Evolutionary conservation across 345 rosid species (phyloP), one percentile per base, ranked within the genome.

Genomic region (Rhodamnia rubescens): DNA sequence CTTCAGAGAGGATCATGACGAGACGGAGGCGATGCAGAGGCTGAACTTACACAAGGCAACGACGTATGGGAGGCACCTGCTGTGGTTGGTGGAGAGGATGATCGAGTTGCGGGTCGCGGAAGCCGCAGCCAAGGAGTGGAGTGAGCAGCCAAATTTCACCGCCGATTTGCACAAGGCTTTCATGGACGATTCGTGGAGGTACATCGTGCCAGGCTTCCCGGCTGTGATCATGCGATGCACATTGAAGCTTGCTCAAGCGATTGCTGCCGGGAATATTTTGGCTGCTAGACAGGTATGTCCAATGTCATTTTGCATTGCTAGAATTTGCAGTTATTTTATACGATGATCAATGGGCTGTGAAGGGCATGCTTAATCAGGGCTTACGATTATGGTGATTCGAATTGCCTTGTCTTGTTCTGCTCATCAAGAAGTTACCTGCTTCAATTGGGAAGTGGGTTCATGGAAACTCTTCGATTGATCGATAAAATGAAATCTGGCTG

Each of bases 61-160:
- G 93, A 91, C 94, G 5, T 90, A 89, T 51, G 93, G 94, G 83
- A 90, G 88, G 86, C 97, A 93, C 85, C 88, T 94, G 88, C 40
- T 90, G 85, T 94, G 97, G 95, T 44, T 94, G 85, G 89, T 94
- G 83, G 95, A 94, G 93, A 91, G 97, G 91, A 94, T 94, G 97
- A 91, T 94, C 59, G 97, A 94, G 91, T 84, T 94, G 90, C 88
- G 91, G 42, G 94, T 94, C 53, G 94, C 95, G 0, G 97, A 94
- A 82, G 78, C 85, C 3, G 97, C 95, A 0, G 95, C 92, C 29
- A 91, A 87, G 88, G 92, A 91, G 82, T 93, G 97, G 97, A 94
- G 97, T 15, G 94, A 91, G 84, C 95, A 93, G 90, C 82, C 91
- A 1, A 88, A 86, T 0, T 93, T 94, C 59, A 94, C 94, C 0